phyloP scores from a whole-genome alignment of 768 basidiomycete species.

The Boletus huronensis region DNA sequence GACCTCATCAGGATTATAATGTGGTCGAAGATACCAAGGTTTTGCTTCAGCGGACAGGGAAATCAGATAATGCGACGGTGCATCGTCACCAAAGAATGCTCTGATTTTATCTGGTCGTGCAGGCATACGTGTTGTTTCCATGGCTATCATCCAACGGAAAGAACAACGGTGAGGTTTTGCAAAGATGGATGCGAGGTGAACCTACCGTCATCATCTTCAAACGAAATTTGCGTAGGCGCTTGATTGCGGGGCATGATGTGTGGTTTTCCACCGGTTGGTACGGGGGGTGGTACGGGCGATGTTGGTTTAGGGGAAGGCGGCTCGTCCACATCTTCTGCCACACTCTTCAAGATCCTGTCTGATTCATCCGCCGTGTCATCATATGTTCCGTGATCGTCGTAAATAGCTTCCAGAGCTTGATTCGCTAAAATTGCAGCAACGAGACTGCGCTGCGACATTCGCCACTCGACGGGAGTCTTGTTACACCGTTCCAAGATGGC shows the following conservation, averaged over 20 bases:
- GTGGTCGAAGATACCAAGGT: slow-evolving; percentile 60
- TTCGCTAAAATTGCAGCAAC: slow-evolving; percentile 25
- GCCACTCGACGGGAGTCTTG: slow-evolving; percentile 43
- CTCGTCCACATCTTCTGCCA: slow-evolving; percentile 4
- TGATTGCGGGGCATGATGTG: not conserved
- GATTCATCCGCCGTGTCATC: slow-evolving; percentile 12
- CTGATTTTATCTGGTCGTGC: slow-evolving; percentile 40
- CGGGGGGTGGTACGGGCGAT: slow-evolving; percentile 7
- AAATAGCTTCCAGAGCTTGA: slow-evolving; percentile 16
- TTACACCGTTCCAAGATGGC: slow-evolving; percentile 36
- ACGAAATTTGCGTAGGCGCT: not conserved
- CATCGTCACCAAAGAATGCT: slow-evolving; percentile 51
- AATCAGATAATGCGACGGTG: slow-evolving; percentile 42
- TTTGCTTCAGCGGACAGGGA: slow-evolving; percentile 39
- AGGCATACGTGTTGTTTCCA: slow-evolving; percentile 13
- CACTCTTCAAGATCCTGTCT: slow-evolving; percentile 8
- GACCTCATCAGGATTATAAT: slow-evolving; percentile 54
- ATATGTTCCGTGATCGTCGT: slow-evolving; percentile 11
- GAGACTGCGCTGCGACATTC: slow-evolving; percentile 42
- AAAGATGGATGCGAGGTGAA: not conserved
- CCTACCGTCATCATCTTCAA: slow-evolving; percentile 21
- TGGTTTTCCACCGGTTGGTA: slow-evolving; percentile 12
- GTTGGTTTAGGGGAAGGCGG: not conserved
- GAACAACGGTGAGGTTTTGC: not conserved
- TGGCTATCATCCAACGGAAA: slow-evolving; percentile 9